Percentiles rank a stretch among this genome's conserved stretches.
Evolutionary conservation across 2,329 filamentous ascomycete genomes (phyloP).

Genomic region (Sarocladium brachiariae): DNA sequence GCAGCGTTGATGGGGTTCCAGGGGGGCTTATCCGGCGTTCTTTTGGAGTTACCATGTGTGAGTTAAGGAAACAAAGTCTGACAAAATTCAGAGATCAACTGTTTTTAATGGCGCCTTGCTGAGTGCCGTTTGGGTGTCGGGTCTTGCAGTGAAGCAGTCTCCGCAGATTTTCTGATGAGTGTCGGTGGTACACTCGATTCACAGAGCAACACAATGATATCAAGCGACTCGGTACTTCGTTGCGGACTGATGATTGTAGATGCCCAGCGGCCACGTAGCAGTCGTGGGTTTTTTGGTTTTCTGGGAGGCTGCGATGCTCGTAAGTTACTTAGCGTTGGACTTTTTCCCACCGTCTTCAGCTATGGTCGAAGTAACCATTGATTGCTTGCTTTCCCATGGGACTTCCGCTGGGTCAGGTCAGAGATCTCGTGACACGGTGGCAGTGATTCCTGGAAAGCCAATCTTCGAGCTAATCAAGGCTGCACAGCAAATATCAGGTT

Average conservation of each 20-base stretch:
- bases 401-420: too few species aligned
- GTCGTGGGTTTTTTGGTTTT: not conserved
- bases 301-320: too few species aligned
- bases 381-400: too few species aligned
- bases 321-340: too few species aligned
- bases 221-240: not conserved
- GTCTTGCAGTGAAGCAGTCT: not conserved
- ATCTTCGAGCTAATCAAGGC: not conserved
- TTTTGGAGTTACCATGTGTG: not conserved
- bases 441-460: constrained; percentile 1
- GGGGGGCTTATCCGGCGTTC: too few species aligned
- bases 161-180: not conserved
- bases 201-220: not conserved
- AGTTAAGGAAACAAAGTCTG: not conserved
- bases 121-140: not conserved
- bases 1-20: too few species aligned
- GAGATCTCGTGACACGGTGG: not conserved
- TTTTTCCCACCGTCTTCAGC: too few species aligned
- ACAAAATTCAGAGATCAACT: not conserved
- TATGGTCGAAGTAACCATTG: too few species aligned
- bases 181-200: not conserved
- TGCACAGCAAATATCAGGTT: not conserved
- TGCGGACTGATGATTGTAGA: too few species aligned
- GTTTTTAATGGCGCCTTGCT: not conserved
- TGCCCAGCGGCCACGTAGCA: too few species aligned